Conservation (phyloP, 2,329 filamentous ascomycete species). For the Aureobasidium sp. region DNA sequence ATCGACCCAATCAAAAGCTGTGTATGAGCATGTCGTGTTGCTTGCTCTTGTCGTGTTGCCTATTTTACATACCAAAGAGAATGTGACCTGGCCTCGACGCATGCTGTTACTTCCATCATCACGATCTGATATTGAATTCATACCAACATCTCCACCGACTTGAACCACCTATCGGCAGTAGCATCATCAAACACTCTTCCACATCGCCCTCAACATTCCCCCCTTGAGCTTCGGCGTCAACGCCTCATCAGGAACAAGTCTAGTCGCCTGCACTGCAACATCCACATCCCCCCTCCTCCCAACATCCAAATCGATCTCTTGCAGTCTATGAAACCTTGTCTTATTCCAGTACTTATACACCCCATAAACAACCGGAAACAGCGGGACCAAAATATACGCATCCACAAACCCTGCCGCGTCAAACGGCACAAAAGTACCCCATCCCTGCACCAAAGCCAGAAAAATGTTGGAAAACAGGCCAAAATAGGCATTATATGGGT, state of each 20-base stretch:
- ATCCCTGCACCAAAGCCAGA: constrained; percentile 48
- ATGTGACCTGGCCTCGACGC: no score
- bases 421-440: constrained; percentile 48
- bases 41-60: no score
- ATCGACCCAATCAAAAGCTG: no score
- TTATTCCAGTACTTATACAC: constrained; percentile 41
- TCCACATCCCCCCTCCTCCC: constrained; percentile 36
- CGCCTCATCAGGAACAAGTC: constrained; percentile 6
- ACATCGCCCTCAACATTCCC: not conserved
- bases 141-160: no score
- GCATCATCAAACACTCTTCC: not conserved
- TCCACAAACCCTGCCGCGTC: constrained; percentile 46
- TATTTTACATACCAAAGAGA: no score
- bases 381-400: constrained; percentile 48
- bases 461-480: constrained; percentile 43
- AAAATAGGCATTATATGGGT: constrained; percentile 47
- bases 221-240: not conserved
- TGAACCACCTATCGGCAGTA: no score
- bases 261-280: constrained; percentile 8
- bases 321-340: constrained; percentile 29
- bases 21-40: no score
- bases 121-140: no score
- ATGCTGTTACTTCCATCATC: no score
- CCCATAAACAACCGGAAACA: constrained; percentile 42
- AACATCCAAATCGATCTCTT: constrained; percentile 38